Evolutionary conservation across 2,329 filamentous ascomycete genomes (phyloP), one percentile per base, ranked within the genome.

Genomic region (Teratosphaeria gauchensis): DNA sequence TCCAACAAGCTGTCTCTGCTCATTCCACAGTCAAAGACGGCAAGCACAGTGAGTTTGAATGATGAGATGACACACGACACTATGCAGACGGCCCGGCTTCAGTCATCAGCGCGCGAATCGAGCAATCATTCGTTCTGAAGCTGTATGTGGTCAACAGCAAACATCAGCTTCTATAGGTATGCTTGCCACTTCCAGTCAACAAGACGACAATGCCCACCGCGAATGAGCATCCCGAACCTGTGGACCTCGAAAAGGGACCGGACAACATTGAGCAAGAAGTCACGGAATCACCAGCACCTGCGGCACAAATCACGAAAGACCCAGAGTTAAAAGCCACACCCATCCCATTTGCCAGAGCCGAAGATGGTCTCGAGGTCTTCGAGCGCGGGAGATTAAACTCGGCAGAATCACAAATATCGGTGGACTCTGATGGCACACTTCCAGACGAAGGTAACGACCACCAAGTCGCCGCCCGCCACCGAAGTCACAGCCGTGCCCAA

Each of bases 381-480:
- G 53, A 54, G 21, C 57, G 59, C 5, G 56, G 57, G 19, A 52
- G 60, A 24, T 21, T 14, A 16, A 21, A 57, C 55, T 56, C 62
- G 19, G 33, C 56, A 51, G 51, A 59, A 31, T 64, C 65, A 0
- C 48, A 57, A 16, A 60, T 57, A 2, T 66, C 66, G 2, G 33
- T 59, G 9, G 62, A 65, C 28, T 65, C 66, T 1, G 61, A 66
- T 56, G 58, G 59, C 12, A 69, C 68, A n/a, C 32, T 61, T 1
- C 61, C 62, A 48, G 67, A 68, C 46, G 57, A 63, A 38, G 61
- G 58, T 9, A 64, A 69, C 56, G 68, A 70, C 46, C 65, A 66
- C 38, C 68, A 69, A 61, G 57, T 69, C 3, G 61, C 65, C 14
- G 59, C 63, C n/a, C 61, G 65, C 3, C 65, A 66, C 28, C 61